phyloP scores from a whole-genome alignment of 129 eudicot species.

The Erigeron canadensis region DNA sequence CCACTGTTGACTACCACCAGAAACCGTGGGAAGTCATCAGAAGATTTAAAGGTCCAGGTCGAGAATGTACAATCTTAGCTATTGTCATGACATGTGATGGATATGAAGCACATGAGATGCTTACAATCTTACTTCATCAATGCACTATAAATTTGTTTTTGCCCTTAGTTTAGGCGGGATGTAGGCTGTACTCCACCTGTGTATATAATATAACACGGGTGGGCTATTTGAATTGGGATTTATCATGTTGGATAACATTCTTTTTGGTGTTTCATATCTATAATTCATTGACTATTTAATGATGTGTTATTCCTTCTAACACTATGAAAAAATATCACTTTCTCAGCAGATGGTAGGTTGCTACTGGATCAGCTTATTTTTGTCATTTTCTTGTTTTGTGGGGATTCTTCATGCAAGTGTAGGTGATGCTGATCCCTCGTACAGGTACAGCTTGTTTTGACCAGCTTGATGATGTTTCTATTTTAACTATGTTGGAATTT shows the following conservation, averaged over 20 bases:
- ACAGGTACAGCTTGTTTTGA: conserved; percentile 50
- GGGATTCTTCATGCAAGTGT: conserved; percentile 62
- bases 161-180: background rate
- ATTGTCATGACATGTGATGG: background rate
- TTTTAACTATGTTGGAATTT: conserved; percentile 12
- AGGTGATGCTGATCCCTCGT: conserved; percentile 77
- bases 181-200: no score
- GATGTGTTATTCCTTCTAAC: background rate
- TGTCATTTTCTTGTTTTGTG: conserved; percentile 41
- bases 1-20: background rate
- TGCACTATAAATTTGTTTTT: background rate
- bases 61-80: conserved; percentile 13
- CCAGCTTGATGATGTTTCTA: background rate
- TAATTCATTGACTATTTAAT: no score
- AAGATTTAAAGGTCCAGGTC: background rate
- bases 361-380: conserved; percentile 44
- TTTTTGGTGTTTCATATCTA: conserved; percentile 15
- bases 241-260: background rate
- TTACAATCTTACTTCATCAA: background rate
- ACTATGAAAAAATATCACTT: background rate
- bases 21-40: no score
- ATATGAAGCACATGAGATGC: background rate
- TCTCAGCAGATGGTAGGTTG: conserved; percentile 53
- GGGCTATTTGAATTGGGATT: background rate
- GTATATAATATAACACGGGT: background rate